These are phyloP conservation scores for Schwanniomyces occidentalis DNA, from an alignment of 805 yeast species.

Conservation along the genomic window DNA sequence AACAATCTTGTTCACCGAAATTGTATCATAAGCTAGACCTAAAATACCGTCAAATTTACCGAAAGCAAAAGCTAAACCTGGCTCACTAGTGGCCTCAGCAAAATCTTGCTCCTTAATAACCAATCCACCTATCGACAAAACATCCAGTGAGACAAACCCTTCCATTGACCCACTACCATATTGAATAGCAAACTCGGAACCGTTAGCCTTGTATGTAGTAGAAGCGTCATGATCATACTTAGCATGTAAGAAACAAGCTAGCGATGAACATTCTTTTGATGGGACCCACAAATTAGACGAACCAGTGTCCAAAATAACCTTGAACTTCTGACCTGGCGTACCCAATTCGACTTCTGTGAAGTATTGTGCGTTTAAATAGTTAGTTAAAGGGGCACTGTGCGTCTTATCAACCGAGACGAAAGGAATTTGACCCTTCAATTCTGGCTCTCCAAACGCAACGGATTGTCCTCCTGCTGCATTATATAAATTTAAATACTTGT, in stretches of 20 bases:
- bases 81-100: slow-evolving; percentile 97
- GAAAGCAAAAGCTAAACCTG: slow-evolving; percentile 96
- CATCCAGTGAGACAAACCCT: slow-evolving; percentile 89
- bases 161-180: slow-evolving; percentile 93
- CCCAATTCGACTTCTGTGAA: slow-evolving; percentile 89
- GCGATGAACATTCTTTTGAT: slow-evolving; percentile 79
- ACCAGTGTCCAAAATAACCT: slow-evolving; percentile 95
- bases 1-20: slow-evolving; percentile 83
- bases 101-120: slow-evolving; percentile 86
- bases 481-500: slow-evolving; percentile 57
- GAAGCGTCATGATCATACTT: slow-evolving; percentile 86
- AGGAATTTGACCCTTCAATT: slow-evolving; percentile 41
- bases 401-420: slow-evolving; percentile 36
- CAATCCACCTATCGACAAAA: slow-evolving; percentile 79
- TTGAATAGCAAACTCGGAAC: slow-evolving; percentile 78
- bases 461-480: slow-evolving; percentile 33
- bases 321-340: slow-evolving; percentile 90
- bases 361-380: slow-evolving; percentile 95
- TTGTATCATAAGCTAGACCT: slow-evolving; percentile 91
- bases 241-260: slow-evolving; percentile 92
- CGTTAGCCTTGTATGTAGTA: slow-evolving; percentile 83
- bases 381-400: slow-evolving; percentile 83
- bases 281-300: slow-evolving; percentile 98
- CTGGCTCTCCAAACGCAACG: slow-evolving; percentile 15
- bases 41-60: slow-evolving; percentile 98